phyloP scores from a whole-genome alignment of 2,329 filamentous ascomycete genomes.

The Aspergillus oerlinghausenensis region DNA sequence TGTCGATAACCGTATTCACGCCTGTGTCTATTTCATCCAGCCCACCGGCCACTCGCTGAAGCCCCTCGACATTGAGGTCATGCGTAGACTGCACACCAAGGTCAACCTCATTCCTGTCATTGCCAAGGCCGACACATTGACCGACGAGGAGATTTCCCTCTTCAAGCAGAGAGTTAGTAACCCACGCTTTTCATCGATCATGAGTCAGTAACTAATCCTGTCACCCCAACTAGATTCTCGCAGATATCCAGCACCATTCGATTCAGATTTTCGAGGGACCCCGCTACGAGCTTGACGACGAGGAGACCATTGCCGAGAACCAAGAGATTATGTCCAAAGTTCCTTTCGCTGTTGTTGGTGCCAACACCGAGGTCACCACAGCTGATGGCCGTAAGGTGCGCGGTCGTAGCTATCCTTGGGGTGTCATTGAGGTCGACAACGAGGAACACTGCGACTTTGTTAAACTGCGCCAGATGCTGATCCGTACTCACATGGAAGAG shows the following conservation, averaged over 20 bases:
- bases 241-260: constrained; percentile 93
- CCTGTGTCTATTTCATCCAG: constrained; percentile 99
- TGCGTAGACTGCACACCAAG: constrained; percentile 99
- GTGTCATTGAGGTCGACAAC: constrained; percentile 98
- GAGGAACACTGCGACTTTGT: constrained; percentile 99
- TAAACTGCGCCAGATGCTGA: constrained; percentile 99
- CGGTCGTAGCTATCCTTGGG: constrained; percentile 95
- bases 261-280: constrained; percentile 99
- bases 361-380: constrained; percentile 88
- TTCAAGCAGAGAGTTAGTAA: constrained; percentile 91
- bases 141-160: constrained; percentile 86
- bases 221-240: constrained; percentile 65
- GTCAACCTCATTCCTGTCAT: constrained; percentile 99
- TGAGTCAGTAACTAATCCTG: constrained; percentile 13
- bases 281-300: constrained; percentile 96
- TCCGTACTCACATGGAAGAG: constrained; percentile 99
- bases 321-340: constrained; percentile 99
- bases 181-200: background rate
- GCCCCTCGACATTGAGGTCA: constrained; percentile 97
- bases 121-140: constrained; percentile 96
- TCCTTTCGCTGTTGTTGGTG: constrained; percentile 95
- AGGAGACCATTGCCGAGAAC: constrained; percentile 99
- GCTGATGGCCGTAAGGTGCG: constrained; percentile 92
- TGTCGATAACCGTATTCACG: constrained; percentile 97
- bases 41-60: constrained; percentile 97